These are phyloP conservation scores for Akanthomyces lecanii DNA, from an alignment of 2,329 filamentous ascomycete species.

Conservation along the genomic window DNA sequence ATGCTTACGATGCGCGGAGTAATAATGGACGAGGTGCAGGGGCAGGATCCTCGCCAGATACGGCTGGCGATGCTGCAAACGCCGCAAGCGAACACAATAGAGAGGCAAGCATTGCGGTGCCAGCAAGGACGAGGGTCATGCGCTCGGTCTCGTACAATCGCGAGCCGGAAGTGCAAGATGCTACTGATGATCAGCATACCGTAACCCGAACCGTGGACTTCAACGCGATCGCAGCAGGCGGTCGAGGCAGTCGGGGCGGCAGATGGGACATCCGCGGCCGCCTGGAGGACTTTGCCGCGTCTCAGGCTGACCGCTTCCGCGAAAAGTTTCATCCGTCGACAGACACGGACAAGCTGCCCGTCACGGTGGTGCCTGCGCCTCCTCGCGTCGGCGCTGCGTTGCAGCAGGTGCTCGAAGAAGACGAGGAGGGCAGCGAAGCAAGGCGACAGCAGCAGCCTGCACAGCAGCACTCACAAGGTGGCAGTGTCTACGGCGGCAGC, in stretches of 20 bases:
- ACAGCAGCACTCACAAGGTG: background rate
- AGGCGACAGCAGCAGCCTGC: background rate
- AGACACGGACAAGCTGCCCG: slow-evolving; percentile 52
- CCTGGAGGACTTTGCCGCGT: slow-evolving; percentile 58
- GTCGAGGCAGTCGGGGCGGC: slow-evolving; percentile 9
- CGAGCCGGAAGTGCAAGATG: slow-evolving; percentile 6
- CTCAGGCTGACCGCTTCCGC: slow-evolving; percentile 56
- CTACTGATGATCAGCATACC: background rate
- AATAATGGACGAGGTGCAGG: background rate
- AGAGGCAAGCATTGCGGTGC: background rate
- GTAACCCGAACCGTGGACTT: slow-evolving; percentile 5
- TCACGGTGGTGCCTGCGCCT: slow-evolving; percentile 59
- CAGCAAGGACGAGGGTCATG: background rate
- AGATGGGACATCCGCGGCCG: slow-evolving; percentile 55
- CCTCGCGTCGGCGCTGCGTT: slow-evolving; percentile 53
- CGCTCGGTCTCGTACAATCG: slow-evolving; percentile 14
- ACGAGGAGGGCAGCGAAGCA: slow-evolving; percentile 27
- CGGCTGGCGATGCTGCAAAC: background rate
- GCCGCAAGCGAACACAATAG: background rate
- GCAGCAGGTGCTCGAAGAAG: slow-evolving; percentile 54
- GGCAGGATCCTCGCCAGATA: slow-evolving; percentile 2
- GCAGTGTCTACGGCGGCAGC: slow-evolving; percentile 5
- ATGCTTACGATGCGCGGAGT: slow-evolving; percentile 1
- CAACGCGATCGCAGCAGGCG: background rate
- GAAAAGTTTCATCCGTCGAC: slow-evolving; percentile 52